Base-by-base conservation (phyloP, 2,329 filamentous ascomycete species). In the Podosphaera xanthii region DNA sequence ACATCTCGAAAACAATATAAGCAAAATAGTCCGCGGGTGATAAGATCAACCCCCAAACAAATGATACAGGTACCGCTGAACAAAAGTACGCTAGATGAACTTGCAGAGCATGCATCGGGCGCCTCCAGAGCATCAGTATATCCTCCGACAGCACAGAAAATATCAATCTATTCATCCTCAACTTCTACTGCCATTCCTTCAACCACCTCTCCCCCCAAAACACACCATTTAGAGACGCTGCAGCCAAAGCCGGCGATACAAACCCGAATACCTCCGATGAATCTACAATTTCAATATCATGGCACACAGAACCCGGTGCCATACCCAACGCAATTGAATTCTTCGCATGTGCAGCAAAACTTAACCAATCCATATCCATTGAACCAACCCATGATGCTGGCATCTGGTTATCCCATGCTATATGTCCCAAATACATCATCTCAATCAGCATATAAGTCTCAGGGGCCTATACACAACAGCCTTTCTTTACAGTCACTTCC, bases 81-180 rank as follows among this genome's bases (percentile, higher is more conserved):
- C 34, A 33, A 38, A 33, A 57, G n/a, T 44, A 48, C 33, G 55
- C n/a, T 57, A 57, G 36, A 42, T 44, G 55, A 57, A 57, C 55
- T 57, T 34, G 55, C 55, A 10, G 33, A 57, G 3, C 42, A 57
- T n/a, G 55, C 55, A 30, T 14, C 46, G 9, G 46, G 9, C 6
- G 22, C 33, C 10, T 10, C 33, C 6, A 35, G 14, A 33, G 14
- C 12, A 52, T 6, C 49, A 52, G n/a, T 31, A 7, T 14, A 33
- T 9, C 33, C n/a, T 31, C 30, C 22, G 22, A 14, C 49, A 9
- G 8, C 22, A 10, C 49, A 52, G 22, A 31, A 31, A 35, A 52
- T 31, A 31, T 9, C 22, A 52, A 5, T 3, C 22, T 8, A 4
- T 10, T 22, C 12, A 31, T 9, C 30, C 49, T 31, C 49, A 9